Evolutionary conservation across 441 rosid species (phyloP).

Genomic region (Capsella rubella): DNA sequence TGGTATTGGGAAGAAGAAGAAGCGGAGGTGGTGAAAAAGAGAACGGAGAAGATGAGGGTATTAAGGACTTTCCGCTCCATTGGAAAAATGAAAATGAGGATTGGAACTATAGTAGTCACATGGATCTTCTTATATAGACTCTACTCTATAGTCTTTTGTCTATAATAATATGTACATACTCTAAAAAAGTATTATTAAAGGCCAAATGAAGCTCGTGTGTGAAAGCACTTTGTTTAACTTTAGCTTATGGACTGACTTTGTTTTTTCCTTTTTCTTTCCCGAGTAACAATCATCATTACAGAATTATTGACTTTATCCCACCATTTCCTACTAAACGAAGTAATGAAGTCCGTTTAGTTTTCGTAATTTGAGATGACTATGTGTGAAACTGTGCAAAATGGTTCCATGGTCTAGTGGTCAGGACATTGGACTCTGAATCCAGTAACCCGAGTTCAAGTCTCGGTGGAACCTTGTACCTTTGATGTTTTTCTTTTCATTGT

Average conservation of each 20-base stretch:
- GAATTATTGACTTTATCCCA: slow-evolving; percentile 27
- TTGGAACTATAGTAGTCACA: slow-evolving; percentile 6
- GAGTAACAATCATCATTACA: not conserved
- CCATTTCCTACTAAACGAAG: not conserved
- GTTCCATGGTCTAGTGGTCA: too few species aligned
- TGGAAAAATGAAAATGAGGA: slow-evolving; percentile 4
- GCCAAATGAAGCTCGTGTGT: slow-evolving; percentile 32
- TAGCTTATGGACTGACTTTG: slow-evolving; percentile 7
- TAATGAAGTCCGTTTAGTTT: not conserved
- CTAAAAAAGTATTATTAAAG: slow-evolving; percentile 10
- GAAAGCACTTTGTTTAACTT: slow-evolving; percentile 28
- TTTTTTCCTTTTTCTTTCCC: not conserved
- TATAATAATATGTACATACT: too few species aligned
- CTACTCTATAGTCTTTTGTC: too few species aligned
- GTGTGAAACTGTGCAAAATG: not conserved
- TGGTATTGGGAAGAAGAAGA: slow-evolving; percentile 50
- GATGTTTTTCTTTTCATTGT: not conserved
- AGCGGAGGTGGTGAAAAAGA: slow-evolving; percentile 39
- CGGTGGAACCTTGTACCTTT: too few species aligned
- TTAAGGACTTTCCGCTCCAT: slow-evolving; percentile 51
- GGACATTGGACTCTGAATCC: slow-evolving; percentile 39
- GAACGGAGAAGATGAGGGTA: slow-evolving; percentile 44
- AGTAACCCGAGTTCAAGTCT: slow-evolving; percentile 48
- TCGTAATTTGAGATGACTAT: fast-evolving
- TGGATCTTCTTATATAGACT: slow-evolving; percentile 15